A percentile compares a stretch with the other conserved stretches of the same genome.
Conservation (phyloP, 495 filamentous ascomycete genomes). For the Xylaria grammica region DNA sequence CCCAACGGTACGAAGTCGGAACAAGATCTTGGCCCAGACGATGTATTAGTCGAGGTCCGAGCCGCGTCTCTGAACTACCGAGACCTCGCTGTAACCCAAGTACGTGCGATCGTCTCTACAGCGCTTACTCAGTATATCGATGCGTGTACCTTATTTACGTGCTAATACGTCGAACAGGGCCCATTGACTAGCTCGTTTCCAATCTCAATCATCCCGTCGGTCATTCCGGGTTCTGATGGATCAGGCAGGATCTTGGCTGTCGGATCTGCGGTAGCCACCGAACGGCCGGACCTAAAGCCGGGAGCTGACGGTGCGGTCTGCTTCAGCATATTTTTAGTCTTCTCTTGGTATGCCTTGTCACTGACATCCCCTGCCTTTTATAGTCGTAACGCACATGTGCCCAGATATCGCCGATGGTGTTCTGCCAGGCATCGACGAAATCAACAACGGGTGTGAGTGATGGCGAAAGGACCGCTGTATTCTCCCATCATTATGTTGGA, state of each 20-base stretch:
- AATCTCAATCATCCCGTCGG: slow-evolving; percentile 51
- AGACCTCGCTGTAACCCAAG: slow-evolving; percentile 70
- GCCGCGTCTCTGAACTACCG: slow-evolving; percentile 80
- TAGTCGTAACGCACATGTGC: slow-evolving; percentile 4
- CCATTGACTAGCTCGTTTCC: slow-evolving; percentile 56
- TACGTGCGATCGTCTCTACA: background rate
- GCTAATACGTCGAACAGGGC: background rate
- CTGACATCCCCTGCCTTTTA: background rate
- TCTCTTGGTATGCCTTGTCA: background rate
- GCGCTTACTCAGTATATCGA: background rate
- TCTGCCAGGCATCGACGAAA: slow-evolving; percentile 1
- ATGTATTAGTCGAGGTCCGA: slow-evolving; percentile 73
- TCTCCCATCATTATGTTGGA: background rate
- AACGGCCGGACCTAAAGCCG: slow-evolving; percentile 4
- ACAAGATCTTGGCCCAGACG: slow-evolving; percentile 58
- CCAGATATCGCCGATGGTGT: slow-evolving; percentile 2
- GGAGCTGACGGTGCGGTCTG: background rate
- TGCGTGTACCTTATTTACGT: background rate
- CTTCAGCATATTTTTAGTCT: background rate
- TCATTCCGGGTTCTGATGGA: slow-evolving; percentile 75
- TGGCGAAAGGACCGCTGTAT: background rate
- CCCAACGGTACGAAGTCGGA: background rate
- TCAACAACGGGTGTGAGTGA: background rate
- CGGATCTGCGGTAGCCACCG: slow-evolving; percentile 61
- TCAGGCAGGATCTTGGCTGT: slow-evolving; percentile 70